Conservation (phyloP, 768 basidiomycete genomes). For the Trichaptum fuscoviolaceum region DNA sequence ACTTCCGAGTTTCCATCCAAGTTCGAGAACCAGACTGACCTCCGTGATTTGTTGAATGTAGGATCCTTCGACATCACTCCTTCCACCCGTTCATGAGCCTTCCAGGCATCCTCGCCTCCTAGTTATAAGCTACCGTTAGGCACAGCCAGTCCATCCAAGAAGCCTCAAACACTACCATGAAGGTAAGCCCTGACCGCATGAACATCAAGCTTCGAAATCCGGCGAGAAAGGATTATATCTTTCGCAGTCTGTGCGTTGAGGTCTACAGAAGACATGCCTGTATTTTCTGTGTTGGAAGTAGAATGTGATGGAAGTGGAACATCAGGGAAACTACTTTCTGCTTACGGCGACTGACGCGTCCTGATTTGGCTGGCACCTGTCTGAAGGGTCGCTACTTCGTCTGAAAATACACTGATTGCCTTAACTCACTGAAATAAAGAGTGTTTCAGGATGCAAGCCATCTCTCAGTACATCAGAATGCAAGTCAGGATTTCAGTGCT, state of each 20-base stretch:
- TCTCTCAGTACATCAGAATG: no score
- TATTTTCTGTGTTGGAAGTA: no score
- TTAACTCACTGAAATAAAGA: no score
- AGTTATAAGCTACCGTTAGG: not conserved
- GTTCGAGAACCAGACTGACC: conserved; percentile 28
- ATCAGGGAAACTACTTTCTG: no score
- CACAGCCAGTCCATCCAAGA: not conserved
- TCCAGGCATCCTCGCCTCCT: conserved; percentile 51
- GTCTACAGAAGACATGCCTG: conserved; percentile 2
- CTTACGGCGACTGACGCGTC: no score
- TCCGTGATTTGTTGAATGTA: conserved; percentile 51
- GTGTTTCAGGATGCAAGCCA: no score
- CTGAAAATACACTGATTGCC: no score
- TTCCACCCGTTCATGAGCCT: conserved; percentile 40
- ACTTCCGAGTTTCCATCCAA: not conserved
- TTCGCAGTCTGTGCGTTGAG: conserved; percentile 5
- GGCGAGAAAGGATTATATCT: conserved; percentile 6
- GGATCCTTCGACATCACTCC: conserved; percentile 47
- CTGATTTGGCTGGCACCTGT: no score
- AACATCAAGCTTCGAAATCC: not conserved
- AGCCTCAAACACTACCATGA: not conserved
- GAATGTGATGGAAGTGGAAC: no score
- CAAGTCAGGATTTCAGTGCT: no score
- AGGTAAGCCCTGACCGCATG: not conserved
- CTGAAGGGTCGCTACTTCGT: no score